phyloP scores from a whole-genome alignment of 2,329 filamentous ascomycete genomes.

The Epichloe coenophiala region DNA sequence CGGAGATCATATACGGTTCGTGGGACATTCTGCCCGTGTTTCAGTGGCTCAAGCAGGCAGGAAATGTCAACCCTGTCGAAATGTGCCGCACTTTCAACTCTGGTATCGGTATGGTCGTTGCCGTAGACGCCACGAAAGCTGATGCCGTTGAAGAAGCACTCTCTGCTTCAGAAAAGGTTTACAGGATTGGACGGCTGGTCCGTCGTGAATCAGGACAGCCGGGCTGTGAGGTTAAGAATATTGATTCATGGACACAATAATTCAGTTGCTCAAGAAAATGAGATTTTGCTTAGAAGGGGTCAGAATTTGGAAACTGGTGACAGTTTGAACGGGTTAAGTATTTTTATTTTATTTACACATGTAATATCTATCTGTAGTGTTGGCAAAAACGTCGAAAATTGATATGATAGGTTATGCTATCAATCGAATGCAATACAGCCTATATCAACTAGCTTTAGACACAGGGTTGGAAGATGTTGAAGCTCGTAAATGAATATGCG shows the following conservation, averaged over 20 bases:
- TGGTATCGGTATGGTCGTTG: constrained; percentile 86
- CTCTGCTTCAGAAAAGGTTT: constrained; percentile 59
- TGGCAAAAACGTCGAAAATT: not conserved
- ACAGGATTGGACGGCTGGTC: constrained; percentile 58
- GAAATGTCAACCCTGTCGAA: constrained; percentile 61
- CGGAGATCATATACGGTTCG: constrained; percentile 61
- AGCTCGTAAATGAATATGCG: no score
- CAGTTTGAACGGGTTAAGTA: no score
- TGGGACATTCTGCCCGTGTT: constrained; percentile 75
- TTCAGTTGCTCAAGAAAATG: no score
- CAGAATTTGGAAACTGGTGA: no score
- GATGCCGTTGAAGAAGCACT: constrained; percentile 47
- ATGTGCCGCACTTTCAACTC: constrained; percentile 93
- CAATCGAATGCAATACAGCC: no score
- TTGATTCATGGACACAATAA: constrained; percentile 19
- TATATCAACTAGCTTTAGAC: no score
- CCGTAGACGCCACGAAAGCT: constrained; percentile 54
- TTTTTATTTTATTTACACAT: no score
- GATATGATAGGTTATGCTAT: no score
- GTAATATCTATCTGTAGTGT: not conserved
- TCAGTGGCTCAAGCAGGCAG: constrained; percentile 64
- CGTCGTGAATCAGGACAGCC: constrained; percentile 29
- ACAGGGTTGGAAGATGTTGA: no score
- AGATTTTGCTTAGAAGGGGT: not conserved
- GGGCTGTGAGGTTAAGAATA: constrained; percentile 21